Conservation (phyloP, 1,139 yeast genomes). For the Tardiomyces blankii region DNA sequence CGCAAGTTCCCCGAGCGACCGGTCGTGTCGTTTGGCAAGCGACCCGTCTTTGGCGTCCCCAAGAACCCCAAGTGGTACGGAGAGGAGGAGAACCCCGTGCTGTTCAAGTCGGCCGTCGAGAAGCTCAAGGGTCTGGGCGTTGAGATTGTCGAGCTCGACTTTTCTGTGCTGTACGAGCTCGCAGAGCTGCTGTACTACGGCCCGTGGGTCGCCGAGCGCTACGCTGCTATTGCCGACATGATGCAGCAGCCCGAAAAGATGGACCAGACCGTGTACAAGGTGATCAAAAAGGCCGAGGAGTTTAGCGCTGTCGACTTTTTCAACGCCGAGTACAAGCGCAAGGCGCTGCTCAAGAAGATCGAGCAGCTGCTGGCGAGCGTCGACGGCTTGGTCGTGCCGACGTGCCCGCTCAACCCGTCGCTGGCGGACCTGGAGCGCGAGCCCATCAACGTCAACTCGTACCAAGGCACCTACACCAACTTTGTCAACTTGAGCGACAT, state of each 20-base stretch:
- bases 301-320: slow-evolving; percentile 77
- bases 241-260: slow-evolving; percentile 55
- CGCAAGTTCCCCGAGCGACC: slow-evolving; percentile 63
- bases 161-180: slow-evolving; percentile 61
- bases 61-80: slow-evolving; percentile 60
- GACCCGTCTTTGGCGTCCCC: slow-evolving; percentile 72
- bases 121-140: slow-evolving; percentile 46
- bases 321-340: slow-evolving; percentile 75
- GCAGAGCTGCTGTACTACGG: slow-evolving; percentile 94
- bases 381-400: slow-evolving; percentile 80
- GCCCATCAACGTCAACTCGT: slow-evolving; percentile 75
- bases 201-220: slow-evolving; percentile 98
- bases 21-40: slow-evolving; percentile 40
- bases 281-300: slow-evolving; percentile 67
- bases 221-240: slow-evolving; percentile 69
- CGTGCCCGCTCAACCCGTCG: slow-evolving; percentile 86
- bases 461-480: slow-evolving; percentile 94
- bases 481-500: slow-evolving; percentile 90
- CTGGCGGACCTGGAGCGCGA: slow-evolving; percentile 59
- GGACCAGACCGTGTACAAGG: slow-evolving; percentile 74
- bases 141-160: slow-evolving; percentile 51
- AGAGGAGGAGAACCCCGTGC: slow-evolving; percentile 61
- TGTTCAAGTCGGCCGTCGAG: slow-evolving; percentile 52
- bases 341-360: slow-evolving; percentile 58
- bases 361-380: slow-evolving; percentile 41